phyloP scores from a whole-genome alignment of 495 filamentous ascomycete genomes.

The Aspergillus bridgeri region DNA sequence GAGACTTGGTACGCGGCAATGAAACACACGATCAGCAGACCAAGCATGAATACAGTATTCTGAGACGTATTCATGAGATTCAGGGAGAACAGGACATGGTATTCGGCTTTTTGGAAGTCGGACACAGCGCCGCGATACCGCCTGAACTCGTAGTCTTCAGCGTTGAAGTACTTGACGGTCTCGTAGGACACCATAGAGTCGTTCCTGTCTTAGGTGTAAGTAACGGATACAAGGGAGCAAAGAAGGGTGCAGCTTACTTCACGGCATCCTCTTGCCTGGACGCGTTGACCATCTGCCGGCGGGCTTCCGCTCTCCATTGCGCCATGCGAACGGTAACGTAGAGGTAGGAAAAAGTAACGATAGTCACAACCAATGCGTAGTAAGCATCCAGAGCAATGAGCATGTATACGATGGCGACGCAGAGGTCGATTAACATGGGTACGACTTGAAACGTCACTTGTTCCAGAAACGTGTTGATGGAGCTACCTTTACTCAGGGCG shows the following conservation, averaged over 20 bases:
- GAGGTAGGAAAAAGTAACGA: constrained; percentile 94
- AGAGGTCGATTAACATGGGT: constrained; percentile 89
- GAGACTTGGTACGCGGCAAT: constrained; percentile 87
- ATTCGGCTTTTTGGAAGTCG: constrained; percentile 82
- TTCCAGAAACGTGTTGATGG: constrained; percentile 95
- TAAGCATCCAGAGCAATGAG: constrained; percentile 76
- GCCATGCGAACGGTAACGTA: constrained; percentile 96
- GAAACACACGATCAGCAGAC: constrained; percentile 78
- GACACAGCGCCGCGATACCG: constrained; percentile 76
- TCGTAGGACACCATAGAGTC: constrained; percentile 98
- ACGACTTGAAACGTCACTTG: constrained; percentile 93
- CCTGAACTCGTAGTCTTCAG: constrained; percentile 87
- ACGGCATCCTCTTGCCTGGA: constrained; percentile 93
- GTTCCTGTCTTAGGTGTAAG: constrained; percentile 51
- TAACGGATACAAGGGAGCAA: constrained; percentile 41
- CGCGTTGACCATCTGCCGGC: constrained; percentile 89
- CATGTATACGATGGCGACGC: constrained; percentile 84
- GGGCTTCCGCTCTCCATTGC: constrained; percentile 83
- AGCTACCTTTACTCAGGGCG: constrained; percentile 89
- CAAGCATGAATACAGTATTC: constrained; percentile 89
- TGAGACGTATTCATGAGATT: constrained; percentile 93
- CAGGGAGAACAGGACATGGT: constrained; percentile 80
- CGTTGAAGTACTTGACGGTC: constrained; percentile 99
- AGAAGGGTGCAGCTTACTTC: constrained; percentile 46
- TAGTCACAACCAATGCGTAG: constrained; percentile 85